Conservation (phyloP, 2,329 filamentous ascomycete species). For the Pseudogymnoascus pannorum region DNA sequence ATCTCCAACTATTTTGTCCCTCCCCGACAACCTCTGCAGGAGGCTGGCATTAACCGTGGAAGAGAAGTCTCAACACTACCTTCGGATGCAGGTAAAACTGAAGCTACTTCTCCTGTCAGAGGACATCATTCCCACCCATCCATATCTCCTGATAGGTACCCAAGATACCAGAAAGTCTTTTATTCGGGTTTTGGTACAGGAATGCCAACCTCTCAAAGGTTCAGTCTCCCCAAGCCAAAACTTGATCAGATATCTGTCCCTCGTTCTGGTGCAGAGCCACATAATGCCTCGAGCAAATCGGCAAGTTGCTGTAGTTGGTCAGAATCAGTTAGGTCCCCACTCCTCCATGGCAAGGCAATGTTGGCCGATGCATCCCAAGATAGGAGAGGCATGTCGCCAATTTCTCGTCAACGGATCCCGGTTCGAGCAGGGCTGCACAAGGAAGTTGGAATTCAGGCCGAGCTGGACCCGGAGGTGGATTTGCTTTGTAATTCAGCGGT, state of each 20-base stretch:
- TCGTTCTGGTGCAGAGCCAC: no score
- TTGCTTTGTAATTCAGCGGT: background rate
- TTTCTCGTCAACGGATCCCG: background rate
- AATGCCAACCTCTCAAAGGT: background rate
- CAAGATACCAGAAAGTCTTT: background rate
- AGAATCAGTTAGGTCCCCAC: background rate
- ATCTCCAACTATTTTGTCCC: constrained; percentile 6
- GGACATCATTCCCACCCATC: background rate
- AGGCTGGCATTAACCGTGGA: background rate
- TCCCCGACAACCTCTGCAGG: background rate
- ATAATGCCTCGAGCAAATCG: background rate
- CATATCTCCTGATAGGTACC: background rate
- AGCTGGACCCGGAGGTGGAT: background rate
- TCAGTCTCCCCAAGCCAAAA: background rate
- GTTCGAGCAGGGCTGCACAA: background rate
- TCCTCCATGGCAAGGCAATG: background rate
- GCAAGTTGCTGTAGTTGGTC: background rate
- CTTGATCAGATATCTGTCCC: background rate
- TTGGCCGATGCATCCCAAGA: background rate
- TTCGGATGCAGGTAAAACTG: background rate
- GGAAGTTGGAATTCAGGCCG: background rate
- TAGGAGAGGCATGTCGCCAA: background rate
- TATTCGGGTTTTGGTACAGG: background rate
- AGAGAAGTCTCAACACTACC: background rate
- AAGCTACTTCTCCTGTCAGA: background rate